These are phyloP conservation scores for Acacia concinna DNA, from an alignment of 331 rosid species.

Conservation along the genomic window DNA sequence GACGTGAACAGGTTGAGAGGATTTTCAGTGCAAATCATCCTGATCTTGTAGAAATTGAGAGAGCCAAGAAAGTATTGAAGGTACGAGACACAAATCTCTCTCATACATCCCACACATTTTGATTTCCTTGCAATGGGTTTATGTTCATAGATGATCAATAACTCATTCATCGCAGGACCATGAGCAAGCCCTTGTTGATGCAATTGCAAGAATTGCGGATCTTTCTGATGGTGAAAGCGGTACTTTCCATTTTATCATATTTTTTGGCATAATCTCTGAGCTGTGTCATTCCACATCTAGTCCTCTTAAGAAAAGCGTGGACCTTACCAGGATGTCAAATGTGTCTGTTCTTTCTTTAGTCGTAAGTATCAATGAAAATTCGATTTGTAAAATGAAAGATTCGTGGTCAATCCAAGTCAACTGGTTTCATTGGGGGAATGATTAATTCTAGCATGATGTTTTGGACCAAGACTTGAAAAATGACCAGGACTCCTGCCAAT, in stretches of 20 bases:
- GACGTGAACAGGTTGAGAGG: conserved; percentile 73
- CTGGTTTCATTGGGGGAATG: neutral
- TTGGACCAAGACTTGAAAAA: neutral
- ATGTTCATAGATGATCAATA: conserved; percentile 1
- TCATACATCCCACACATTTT: neutral
- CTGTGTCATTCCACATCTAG: neutral
- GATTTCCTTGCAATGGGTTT: conserved; percentile 6
- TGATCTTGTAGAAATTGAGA: conserved; percentile 77
- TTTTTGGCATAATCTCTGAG: neutral
- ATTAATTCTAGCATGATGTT: neutral
- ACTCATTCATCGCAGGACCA: conserved; percentile 66
- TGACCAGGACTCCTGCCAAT: neutral
- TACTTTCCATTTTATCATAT: conserved; percentile 37
- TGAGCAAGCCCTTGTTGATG: conserved; percentile 86
- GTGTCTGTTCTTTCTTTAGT: neutral
- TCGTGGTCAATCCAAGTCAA: neutral
- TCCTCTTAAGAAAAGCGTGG: neutral
- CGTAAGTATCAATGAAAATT: neutral
- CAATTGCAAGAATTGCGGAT: conserved; percentile 69
- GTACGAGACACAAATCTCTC: conserved; percentile 35
- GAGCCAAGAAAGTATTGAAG: conserved; percentile 80
- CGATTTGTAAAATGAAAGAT: neutral
- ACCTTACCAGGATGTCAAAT: neutral
- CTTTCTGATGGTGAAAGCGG: conserved; percentile 87
- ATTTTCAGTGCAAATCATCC: conserved; percentile 82